Evolutionary conservation across 495 filamentous ascomycete species (phyloP).

Genomic region (Gamarada debralockiae): DNA sequence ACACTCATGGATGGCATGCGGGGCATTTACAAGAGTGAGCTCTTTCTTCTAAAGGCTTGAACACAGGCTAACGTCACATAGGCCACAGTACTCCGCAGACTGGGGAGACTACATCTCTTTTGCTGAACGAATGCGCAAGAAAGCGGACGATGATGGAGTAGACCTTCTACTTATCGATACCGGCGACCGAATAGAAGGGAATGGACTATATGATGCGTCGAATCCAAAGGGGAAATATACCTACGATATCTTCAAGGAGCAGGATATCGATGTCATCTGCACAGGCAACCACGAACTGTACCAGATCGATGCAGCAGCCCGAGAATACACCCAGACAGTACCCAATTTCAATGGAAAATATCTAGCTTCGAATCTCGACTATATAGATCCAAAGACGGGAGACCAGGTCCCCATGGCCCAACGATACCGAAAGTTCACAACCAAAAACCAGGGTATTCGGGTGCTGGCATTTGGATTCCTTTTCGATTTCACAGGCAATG

Average conservation of each 20-base stretch:
- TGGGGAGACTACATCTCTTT: conserved; percentile 99
- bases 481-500: conserved; percentile 87
- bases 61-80: conserved; percentile 26
- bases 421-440: conserved; percentile 82
- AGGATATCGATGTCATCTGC: conserved; percentile 79
- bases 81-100: conserved; percentile 86
- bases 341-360: conserved; percentile 75
- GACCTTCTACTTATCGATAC: conserved; percentile 92
- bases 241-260: conserved; percentile 77
- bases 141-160: conserved; percentile 69
- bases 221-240: conserved; percentile 83
- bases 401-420: conserved; percentile 72
- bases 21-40: conserved; percentile 86
- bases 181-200: conserved; percentile 91
- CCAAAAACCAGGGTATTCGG: conserved; percentile 78
- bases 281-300: conserved; percentile 97
- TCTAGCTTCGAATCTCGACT: conserved; percentile 89
- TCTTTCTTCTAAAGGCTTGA: background rate
- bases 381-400: conserved; percentile 65
- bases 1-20: conserved; percentile 93
- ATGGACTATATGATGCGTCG: conserved; percentile 92
- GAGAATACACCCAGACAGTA: conserved; percentile 74
- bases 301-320: conserved; percentile 65
- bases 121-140: conserved; percentile 70
- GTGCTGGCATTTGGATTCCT: conserved; percentile 90